phyloP scores from a whole-genome alignment of 169 alveolate genomes.

The Eimeria tenella region DNA sequence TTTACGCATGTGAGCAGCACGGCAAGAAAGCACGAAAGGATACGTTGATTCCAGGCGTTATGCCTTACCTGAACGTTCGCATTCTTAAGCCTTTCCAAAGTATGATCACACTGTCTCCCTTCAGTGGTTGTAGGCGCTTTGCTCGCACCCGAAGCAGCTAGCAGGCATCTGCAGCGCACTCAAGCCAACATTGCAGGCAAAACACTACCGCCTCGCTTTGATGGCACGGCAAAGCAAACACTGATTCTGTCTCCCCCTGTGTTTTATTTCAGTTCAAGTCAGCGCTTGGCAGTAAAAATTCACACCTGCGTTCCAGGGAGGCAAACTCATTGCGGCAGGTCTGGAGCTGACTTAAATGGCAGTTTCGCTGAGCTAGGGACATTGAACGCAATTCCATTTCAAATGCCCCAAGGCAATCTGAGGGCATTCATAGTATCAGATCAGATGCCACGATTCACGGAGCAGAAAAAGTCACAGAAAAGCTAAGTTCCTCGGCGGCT shows the following conservation, averaged over 20 bases:
- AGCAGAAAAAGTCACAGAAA: background rate
- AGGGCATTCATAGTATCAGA: background rate
- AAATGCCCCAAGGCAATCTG: constrained; percentile 69
- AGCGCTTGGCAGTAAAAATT: background rate
- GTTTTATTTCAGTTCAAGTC: background rate
- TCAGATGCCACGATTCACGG: background rate
- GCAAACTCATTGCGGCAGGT: constrained; percentile 60
- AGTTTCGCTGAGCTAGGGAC: constrained; percentile 46
- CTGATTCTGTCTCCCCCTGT: background rate
- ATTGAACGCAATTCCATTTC: constrained; percentile 73
- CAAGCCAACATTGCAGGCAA: background rate
- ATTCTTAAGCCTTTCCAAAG: constrained; percentile 35
- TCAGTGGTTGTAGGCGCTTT: constrained; percentile 36
- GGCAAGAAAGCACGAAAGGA: too few species aligned
- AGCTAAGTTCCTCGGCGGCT: too few species aligned
- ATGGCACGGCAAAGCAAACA: background rate
- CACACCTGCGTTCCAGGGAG: constrained; percentile 63
- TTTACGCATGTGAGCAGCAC: too few species aligned
- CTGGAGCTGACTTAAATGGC: constrained; percentile 33
- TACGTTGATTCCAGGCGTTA: too few species aligned
- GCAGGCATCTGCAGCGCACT: constrained; percentile 44
- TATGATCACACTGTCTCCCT: background rate
- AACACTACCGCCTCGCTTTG: background rate
- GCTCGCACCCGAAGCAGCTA: background rate
- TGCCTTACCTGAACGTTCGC: constrained; percentile 55